These are phyloP conservation scores for Annona squamosa DNA, from an alignment of 164 flowering plant species.

Conservation along the genomic window DNA sequence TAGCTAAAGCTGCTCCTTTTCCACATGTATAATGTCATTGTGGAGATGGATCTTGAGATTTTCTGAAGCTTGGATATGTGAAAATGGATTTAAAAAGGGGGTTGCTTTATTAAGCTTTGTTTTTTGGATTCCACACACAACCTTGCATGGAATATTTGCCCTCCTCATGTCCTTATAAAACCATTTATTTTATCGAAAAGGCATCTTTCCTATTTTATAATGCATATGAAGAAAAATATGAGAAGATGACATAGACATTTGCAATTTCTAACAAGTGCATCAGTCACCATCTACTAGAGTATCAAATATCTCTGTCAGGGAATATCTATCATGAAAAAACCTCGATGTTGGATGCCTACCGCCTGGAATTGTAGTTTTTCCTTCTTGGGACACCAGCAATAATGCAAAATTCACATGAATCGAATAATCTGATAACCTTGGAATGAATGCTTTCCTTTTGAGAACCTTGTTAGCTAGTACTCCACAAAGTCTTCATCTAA, in stretches of 20 bases:
- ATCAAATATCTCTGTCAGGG: no score
- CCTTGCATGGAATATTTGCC: conserved; percentile 15
- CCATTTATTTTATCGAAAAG: neutral
- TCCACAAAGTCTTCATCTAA: no score
- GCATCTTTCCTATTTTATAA: conserved; percentile 4
- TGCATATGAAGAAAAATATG: neutral
- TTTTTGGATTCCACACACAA: conserved; percentile 19
- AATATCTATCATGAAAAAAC: no score
- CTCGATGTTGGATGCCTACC: neutral
- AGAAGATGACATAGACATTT: neutral
- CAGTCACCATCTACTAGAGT: no score
- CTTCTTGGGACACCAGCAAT: neutral
- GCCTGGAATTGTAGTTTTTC: neutral
- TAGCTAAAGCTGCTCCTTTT: no score
- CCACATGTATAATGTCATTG: no score
- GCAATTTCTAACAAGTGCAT: neutral
- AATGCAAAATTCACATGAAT: no score
- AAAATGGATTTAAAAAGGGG: conserved; percentile 10
- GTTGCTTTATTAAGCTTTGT: conserved; percentile 11
- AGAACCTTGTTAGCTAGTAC: no score
- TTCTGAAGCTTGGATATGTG: conserved; percentile 6
- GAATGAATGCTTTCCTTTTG: no score
- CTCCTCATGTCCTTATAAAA: neutral
- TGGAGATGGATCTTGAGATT: neutral
- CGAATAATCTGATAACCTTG: no score